These are phyloP conservation scores for Lactarius hengduanensis DNA, from an alignment of 768 basidiomycete genomes.

Conservation along the genomic window DNA sequence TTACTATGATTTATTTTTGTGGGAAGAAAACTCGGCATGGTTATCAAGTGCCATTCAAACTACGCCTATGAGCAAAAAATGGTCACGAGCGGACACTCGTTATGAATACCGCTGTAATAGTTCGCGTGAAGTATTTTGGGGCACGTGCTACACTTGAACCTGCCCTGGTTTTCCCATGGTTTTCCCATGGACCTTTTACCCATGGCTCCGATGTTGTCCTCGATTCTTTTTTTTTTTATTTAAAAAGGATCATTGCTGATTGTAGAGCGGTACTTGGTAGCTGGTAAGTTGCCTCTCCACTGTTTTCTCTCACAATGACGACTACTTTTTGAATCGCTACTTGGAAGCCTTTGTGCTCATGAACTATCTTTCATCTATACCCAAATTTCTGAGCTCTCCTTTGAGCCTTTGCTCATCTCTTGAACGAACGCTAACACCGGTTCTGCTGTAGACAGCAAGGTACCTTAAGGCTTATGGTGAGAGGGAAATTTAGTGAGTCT, in stretches of 20 bases:
- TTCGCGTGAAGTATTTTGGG: too few relatives aligned
- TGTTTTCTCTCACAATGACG: not conserved
- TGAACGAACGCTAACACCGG: not conserved
- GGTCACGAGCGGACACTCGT: too few relatives aligned
- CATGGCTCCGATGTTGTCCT: not conserved
- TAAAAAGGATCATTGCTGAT: not conserved
- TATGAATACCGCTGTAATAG: too few relatives aligned
- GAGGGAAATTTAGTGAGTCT: conserved; percentile 38
- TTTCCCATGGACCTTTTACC: too few relatives aligned
- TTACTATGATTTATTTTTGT: too few relatives aligned
- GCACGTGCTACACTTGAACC: too few relatives aligned
- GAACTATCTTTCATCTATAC: conserved; percentile 67
- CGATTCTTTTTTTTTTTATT: not conserved
- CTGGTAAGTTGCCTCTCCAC: not conserved
- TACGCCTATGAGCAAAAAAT: too few relatives aligned
- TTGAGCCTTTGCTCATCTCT: conserved; percentile 11
- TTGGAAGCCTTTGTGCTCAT: conserved; percentile 67
- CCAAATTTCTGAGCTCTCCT: conserved; percentile 13
- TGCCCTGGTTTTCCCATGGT: too few relatives aligned
- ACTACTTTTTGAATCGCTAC: not conserved
- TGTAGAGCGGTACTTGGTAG: not conserved
- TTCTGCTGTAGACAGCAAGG: not conserved
- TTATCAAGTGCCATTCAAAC: too few relatives aligned
- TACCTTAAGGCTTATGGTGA: too few relatives aligned
- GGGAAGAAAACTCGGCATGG: too few relatives aligned